Evolutionary conservation across 805 yeast genomes (phyloP), one percentile per base, ranked within the genome.

Genomic region (Torulaspora microellipsoides): DNA sequence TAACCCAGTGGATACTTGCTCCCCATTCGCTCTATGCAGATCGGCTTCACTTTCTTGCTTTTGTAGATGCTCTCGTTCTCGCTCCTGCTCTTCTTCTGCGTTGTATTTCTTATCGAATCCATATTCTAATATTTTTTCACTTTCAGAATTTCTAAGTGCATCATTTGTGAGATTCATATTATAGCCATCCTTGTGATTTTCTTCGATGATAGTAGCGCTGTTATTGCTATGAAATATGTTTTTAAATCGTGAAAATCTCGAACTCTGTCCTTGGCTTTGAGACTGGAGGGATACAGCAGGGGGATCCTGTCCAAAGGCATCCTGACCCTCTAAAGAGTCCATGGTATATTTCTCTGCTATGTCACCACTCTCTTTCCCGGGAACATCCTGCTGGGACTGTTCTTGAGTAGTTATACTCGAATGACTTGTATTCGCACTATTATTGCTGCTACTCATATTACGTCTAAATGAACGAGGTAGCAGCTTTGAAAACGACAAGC

Each of bases 401-500:
- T 47, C 47, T 20, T 33, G 38, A 3, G 38, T 38, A 29, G 31
- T 40, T 27, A 47, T 34, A 17, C 46, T 47, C 6, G 51, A 44
- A 27, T 42, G 15, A 40, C 46, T 31, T 17, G 45, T 15, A 34
- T 38, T 42, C 38, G 46, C 15, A 38, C 40, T 34, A 23, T 43
- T 43, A 25, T 29, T 34, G 11, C 36, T 31, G 17, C 43, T 37
- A 12, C 38, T 40, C 12, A 28, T 32, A 27, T 38, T 38, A 5
- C 51, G 40, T 40, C 46, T 48, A 30, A 51, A 44, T 12, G 55
- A 43, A 8, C 45, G 42, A 6, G 46, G 45, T 12, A 57, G 34
- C 30, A 55, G 32, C 34, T 56, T 59, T 1, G 60, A 51, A 23
- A 59, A 55, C 1, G 64, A 59, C 11, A 54, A 48, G 15, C 55